These are phyloP conservation scores for Sporobolomyces phaffii DNA, from an alignment of 768 basidiomycete genomes.

Conservation along the genomic window DNA sequence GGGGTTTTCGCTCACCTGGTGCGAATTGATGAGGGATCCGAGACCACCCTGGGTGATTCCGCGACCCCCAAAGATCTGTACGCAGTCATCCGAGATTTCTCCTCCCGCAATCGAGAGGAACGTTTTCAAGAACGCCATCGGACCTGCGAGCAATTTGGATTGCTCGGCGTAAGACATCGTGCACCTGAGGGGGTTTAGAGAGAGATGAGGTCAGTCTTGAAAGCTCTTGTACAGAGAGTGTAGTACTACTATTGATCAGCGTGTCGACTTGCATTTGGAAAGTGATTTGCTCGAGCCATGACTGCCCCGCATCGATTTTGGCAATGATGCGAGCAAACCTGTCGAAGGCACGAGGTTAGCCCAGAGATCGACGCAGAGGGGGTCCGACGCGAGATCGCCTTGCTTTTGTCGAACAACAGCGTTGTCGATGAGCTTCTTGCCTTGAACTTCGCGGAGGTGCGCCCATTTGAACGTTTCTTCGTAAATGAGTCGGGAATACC, in stretches of 20 bases:
- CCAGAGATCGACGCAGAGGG: not conserved
- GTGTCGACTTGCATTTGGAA: conserved; percentile 56
- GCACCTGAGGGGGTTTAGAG: conserved; percentile 10
- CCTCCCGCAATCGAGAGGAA: conserved; percentile 11
- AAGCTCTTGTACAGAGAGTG: no score
- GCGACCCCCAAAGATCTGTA: conserved; percentile 75
- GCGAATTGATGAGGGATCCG: conserved; percentile 61
- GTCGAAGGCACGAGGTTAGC: not conserved
- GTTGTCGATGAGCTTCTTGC: conserved; percentile 69
- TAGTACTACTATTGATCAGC: no score
- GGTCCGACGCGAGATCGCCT: conserved; percentile 5
- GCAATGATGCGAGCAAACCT: conserved; percentile 78
- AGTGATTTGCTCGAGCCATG: conserved; percentile 81
- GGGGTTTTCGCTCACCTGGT: not conserved
- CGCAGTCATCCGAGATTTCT: conserved; percentile 55
- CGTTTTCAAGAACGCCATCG: conserved; percentile 23
- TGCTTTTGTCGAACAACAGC: conserved; percentile 78
- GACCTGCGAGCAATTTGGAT: conserved; percentile 8
- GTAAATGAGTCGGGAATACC: conserved; percentile 17
- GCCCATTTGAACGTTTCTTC: conserved; percentile 59
- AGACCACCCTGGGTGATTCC: conserved; percentile 76
- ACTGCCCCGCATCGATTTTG: conserved; percentile 69
- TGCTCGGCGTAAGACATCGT: conserved; percentile 23
- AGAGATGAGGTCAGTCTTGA: not conserved
- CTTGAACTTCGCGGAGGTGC: conserved; percentile 82